phyloP scores from a whole-genome alignment of 2,329 filamentous ascomycete species.

The Cladosporium sp. region DNA sequence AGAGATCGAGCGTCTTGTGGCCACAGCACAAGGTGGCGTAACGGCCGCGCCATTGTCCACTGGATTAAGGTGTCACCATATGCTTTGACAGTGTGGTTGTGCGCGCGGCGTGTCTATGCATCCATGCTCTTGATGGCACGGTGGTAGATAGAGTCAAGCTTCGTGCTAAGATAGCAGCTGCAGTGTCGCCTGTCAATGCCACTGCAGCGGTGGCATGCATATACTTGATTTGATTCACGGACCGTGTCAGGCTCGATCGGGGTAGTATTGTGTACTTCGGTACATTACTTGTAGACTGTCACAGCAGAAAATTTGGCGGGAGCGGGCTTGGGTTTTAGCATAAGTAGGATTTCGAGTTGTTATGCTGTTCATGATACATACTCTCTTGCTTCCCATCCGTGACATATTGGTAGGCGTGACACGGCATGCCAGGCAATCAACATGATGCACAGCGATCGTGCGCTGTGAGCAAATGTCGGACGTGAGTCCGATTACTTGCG shows the following conservation, averaged over 20 bases:
- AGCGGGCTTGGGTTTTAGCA: neutral
- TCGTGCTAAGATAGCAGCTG: conserved; percentile 1
- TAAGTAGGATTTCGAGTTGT: neutral
- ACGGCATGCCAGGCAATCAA: neutral
- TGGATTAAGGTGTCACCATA: neutral
- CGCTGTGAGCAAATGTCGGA: neutral
- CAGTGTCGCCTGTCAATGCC: conserved; percentile 17
- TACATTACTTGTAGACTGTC: neutral
- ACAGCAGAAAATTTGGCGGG: neutral
- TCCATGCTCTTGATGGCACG: conserved; percentile 11
- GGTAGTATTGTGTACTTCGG: neutral
- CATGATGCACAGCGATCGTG: neutral
- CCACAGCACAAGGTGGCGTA: conserved; percentile 4
- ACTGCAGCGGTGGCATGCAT: conserved; percentile 17
- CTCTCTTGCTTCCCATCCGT: neutral
- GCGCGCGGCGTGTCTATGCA: conserved; percentile 11
- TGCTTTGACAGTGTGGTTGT: conserved; percentile 15
- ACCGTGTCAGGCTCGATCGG: neutral
- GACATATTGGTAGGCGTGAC: neutral
- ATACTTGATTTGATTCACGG: neutral
- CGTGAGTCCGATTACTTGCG: conserved; percentile 39
- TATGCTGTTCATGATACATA: conserved; percentile 2
- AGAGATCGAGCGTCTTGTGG: neutral
- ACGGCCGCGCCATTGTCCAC: conserved; percentile 13
- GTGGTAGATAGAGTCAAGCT: neutral